Base-by-base conservation (phyloP, 2,329 filamentous ascomycete species). In the Arthrobotrys sinensis region DNA sequence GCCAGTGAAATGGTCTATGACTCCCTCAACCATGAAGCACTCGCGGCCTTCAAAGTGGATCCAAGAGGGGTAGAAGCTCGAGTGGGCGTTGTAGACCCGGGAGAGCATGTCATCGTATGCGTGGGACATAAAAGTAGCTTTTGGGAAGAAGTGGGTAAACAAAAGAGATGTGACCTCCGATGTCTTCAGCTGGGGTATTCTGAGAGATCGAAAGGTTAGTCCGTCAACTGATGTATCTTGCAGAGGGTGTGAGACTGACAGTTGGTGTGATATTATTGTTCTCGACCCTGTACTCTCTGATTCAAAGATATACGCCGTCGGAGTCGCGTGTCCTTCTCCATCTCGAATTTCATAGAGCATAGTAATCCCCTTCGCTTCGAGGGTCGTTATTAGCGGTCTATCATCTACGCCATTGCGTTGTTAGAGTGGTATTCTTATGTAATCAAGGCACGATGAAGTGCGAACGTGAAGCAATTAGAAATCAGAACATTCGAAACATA, bases 1-100 rank as follows among this genome's bases (percentile, higher is more conserved):
- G 6, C 63, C 50, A 4, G 36, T 55, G 45, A 72, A 71, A 19
- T 53, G 55, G 32, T 65, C 60, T 10, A 81, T 73, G 10, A 80
- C 65, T 32, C 72, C 68, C n/a, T 70, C 65, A 3, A 78, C 55
- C 28, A 70, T 76, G 32, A 73, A 71, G 38, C 80, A 81, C 24
- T 81, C 80, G 19, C 80, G 69, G 14, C 80, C 80, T 66, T 81
- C 80, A 34, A 76, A 66, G n/a, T 81, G 80, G 48, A 80, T 67
- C 80, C 80, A 81, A 14, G 67, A 78, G 24, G 75, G 75, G 19
- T 57, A 78, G 63, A 78, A 78, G 28, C 45, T 63, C 12, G 75
- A 67, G n/a, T 78, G 75, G 1, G 60, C 67, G n/a, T 71, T 78
- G 34, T 67, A 78, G 4, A 78, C 75, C 4, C 62, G 52, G 7